Evolutionary conservation across 768 basidiomycete species (phyloP).

Genomic region (Serendipita indica): DNA sequence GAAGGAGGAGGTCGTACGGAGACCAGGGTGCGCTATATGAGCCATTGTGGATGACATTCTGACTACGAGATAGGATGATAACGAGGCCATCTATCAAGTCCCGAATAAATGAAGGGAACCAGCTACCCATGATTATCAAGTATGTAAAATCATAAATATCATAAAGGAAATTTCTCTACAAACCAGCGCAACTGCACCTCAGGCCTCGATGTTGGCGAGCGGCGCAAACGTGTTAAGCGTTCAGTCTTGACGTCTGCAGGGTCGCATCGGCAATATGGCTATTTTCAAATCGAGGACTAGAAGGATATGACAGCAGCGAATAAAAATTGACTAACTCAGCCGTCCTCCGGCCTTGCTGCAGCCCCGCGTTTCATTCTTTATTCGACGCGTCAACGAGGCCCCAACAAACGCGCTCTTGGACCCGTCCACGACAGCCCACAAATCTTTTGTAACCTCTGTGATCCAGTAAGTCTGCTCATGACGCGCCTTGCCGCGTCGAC

Average conservation of each 20-base stretch:
- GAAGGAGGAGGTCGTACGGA: background rate
- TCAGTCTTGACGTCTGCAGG: background rate
- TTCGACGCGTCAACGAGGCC: background rate
- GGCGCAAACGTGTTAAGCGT: too few relatives aligned
- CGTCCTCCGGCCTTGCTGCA: background rate
- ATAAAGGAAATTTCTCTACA: too few relatives aligned
- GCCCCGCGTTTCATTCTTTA: background rate
- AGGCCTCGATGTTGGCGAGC: too few relatives aligned
- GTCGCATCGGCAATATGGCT: too few relatives aligned
- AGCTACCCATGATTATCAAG: conserved; percentile 12
- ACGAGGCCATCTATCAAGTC: background rate
- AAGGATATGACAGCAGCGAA: background rate
- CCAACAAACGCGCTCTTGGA: background rate
- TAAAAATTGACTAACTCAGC: background rate
- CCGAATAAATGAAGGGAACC: background rate
- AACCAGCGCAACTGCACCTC: too few relatives aligned
- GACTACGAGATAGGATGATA: background rate
- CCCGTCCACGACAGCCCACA: conserved; percentile 3
- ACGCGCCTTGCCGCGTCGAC: background rate
- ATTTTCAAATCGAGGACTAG: background rate
- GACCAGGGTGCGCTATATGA: background rate
- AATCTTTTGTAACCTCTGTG: too few relatives aligned
- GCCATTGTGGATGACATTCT: background rate
- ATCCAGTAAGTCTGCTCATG: too few relatives aligned
- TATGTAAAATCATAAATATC: too few relatives aligned